Percentiles rank a stretch among this genome's conserved stretches.
These are phyloP conservation scores for Barnettozyma populi DNA, from an alignment of 805 yeast genomes.

Conservation along the genomic window DNA sequence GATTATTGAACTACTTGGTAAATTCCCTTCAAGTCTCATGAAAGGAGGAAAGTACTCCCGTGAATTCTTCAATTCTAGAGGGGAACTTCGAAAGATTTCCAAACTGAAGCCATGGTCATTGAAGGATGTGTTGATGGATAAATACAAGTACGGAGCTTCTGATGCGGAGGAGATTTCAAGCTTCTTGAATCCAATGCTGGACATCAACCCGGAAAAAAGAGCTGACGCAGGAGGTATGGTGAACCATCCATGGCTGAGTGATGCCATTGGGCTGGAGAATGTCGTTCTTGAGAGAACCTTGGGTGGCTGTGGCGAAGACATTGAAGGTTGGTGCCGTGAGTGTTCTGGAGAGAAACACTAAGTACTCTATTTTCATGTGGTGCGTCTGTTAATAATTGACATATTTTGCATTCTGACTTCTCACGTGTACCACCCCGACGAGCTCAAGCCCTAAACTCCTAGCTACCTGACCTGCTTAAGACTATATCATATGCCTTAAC, in stretches of 20 bases:
- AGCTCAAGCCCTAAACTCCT: too few relatives aligned
- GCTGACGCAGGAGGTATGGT: constrained; percentile 97
- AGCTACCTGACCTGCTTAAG: too few relatives aligned
- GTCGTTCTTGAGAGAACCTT: constrained; percentile 64
- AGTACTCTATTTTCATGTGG: constrained; percentile 1
- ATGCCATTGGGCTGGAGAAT: constrained; percentile 70
- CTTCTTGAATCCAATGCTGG: constrained; percentile 79
- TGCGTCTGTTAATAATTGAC: neutral
- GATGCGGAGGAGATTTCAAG: constrained; percentile 73
- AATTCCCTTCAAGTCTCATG: constrained; percentile 54
- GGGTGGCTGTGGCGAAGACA: constrained; percentile 80
- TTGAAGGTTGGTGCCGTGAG: constrained; percentile 86
- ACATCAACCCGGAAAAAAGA: constrained; percentile 69
- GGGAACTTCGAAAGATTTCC: constrained; percentile 70
- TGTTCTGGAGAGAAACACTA: constrained; percentile 38
- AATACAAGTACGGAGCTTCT: constrained; percentile 64
- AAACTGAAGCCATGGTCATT: constrained; percentile 89
- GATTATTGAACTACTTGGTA: constrained; percentile 77
- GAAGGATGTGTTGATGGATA: constrained; percentile 73
- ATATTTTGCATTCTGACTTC: neutral
- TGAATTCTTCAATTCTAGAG: constrained; percentile 60
- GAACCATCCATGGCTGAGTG: constrained; percentile 77
- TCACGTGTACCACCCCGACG: too few relatives aligned
- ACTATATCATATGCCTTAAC: too few relatives aligned
- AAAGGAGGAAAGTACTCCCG: constrained; percentile 56